Evolutionary conservation across 495 filamentous ascomycete genomes (phyloP).

Genomic region (Neurospora africana): DNA sequence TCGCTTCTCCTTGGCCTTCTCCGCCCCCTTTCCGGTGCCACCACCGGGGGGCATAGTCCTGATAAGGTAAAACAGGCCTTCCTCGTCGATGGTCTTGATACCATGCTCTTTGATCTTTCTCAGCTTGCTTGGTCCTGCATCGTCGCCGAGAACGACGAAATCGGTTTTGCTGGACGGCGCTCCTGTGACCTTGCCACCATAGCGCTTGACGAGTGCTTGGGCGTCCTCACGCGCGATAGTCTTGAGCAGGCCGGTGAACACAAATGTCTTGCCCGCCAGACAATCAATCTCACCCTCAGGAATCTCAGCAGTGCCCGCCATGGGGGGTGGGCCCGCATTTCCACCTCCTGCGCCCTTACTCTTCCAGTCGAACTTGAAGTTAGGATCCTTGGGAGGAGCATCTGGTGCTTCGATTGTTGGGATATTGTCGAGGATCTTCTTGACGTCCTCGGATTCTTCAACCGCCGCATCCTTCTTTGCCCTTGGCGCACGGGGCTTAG

Average conservation of each 20-base stretch:
- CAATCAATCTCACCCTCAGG: constrained; percentile 83
- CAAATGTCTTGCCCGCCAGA: constrained; percentile 83
- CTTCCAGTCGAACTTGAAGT: constrained; percentile 62
- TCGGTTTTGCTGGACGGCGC: constrained; percentile 85
- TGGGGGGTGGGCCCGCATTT: constrained; percentile 49
- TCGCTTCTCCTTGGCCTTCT: constrained; percentile 69
- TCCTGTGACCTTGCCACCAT: constrained; percentile 83
- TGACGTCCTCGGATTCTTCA: constrained; percentile 53
- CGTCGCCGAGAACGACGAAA: constrained; percentile 81
- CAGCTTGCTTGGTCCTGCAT: constrained; percentile 93
- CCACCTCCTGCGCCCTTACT: constrained; percentile 39
- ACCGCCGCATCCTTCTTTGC: constrained; percentile 49
- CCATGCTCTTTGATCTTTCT: constrained; percentile 64
- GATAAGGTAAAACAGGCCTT: constrained; percentile 85
- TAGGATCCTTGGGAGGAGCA: constrained; percentile 54
- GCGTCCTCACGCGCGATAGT: constrained; percentile 76
- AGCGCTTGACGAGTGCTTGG: constrained; percentile 76
- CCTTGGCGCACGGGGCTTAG: constrained; percentile 47
- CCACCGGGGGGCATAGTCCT: constrained; percentile 73
- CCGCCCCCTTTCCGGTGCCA: constrained; percentile 77
- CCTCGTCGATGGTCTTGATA: constrained; percentile 86
- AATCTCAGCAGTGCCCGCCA: constrained; percentile 55
- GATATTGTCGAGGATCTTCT: constrained; percentile 80
- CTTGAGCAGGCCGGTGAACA: constrained; percentile 87
- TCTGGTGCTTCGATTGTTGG: constrained; percentile 71